phyloP scores from a whole-genome alignment of 495 filamentous ascomycete genomes.

The Elaphomyces granulatus region DNA sequence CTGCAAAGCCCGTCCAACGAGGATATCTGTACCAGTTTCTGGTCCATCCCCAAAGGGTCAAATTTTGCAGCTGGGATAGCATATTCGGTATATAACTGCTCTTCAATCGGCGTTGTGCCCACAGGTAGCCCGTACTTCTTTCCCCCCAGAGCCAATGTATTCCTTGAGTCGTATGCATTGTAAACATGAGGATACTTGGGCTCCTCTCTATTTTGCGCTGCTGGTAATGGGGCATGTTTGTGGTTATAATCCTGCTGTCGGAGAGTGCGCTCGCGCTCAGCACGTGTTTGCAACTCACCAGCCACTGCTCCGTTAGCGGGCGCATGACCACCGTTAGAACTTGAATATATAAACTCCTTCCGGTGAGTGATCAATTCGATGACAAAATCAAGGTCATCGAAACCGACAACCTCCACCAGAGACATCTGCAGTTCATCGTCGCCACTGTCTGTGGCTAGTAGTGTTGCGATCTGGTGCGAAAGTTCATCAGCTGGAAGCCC shows the following conservation, averaged over 20 bases:
- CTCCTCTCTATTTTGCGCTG: slow-evolving; percentile 44
- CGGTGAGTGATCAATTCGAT: slow-evolving; percentile 68
- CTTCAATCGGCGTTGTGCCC: slow-evolving; percentile 45
- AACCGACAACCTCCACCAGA: slow-evolving; percentile 83
- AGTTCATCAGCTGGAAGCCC: slow-evolving; percentile 49
- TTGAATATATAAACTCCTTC: slow-evolving; percentile 39
- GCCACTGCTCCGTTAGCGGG: slow-evolving; percentile 36
- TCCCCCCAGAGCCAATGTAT: slow-evolving; percentile 61
- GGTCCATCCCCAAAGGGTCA: slow-evolving; percentile 53
- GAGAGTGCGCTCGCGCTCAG: slow-evolving; percentile 64
- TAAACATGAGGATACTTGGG: slow-evolving; percentile 87
- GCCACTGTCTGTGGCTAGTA: slow-evolving; percentile 47
- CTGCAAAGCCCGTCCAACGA: slow-evolving; percentile 82
- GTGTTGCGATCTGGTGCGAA: slow-evolving; percentile 53
- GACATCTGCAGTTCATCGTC: slow-evolving; percentile 80
- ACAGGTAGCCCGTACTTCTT: slow-evolving; percentile 61
- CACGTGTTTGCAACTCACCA: slow-evolving; percentile 51
- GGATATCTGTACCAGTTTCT: slow-evolving; percentile 61
- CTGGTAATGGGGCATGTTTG: slow-evolving; percentile 56
- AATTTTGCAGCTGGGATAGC: slow-evolving; percentile 67
- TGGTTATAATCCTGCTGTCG: slow-evolving; percentile 64
- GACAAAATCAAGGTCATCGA: slow-evolving; percentile 80
- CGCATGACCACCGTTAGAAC: slow-evolving; percentile 20
- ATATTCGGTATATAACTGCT: slow-evolving; percentile 75
- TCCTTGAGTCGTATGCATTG: slow-evolving; percentile 63